Conservation (phyloP, 495 filamentous ascomycete species). For the Trichoderma orchidacearum region DNA sequence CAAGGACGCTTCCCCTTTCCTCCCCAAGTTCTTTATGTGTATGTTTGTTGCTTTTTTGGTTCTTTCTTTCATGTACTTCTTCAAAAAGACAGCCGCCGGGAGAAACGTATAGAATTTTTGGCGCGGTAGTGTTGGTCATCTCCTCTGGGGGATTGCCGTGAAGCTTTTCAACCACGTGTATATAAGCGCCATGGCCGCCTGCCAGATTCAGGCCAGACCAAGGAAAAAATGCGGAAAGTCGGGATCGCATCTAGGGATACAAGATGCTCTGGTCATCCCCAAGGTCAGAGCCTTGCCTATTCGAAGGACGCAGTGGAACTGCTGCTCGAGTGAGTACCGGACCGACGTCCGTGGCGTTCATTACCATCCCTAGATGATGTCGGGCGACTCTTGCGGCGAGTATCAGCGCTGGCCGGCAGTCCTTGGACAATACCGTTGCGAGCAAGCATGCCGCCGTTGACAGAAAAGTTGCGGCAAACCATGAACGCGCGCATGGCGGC, state of each 20-base stretch:
- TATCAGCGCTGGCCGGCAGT: slow-evolving; percentile 49
- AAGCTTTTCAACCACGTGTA: slow-evolving; percentile 36
- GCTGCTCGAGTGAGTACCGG: slow-evolving; percentile 39
- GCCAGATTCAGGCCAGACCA: neutral
- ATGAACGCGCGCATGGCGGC: slow-evolving; percentile 95
- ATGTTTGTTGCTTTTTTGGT: neutral
- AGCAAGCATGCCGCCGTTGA: slow-evolving; percentile 87
- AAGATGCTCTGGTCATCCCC: too few relatives aligned
- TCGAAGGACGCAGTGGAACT: slow-evolving; percentile 43
- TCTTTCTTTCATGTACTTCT: slow-evolving; percentile 8
- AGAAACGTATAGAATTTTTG: slow-evolving; percentile 13
- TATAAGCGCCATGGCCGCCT: slow-evolving; percentile 9
- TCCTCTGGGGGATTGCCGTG: slow-evolving; percentile 19
- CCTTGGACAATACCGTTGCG: slow-evolving; percentile 79
- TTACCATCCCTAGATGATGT: slow-evolving; percentile 26
- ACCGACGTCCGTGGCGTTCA: slow-evolving; percentile 21
- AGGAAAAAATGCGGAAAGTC: neutral
- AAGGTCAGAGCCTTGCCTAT: slow-evolving; percentile 5
- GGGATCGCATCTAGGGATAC: neutral
- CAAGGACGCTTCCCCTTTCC: slow-evolving; percentile 10
- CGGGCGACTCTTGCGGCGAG: slow-evolving; percentile 29
- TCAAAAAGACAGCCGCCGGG: slow-evolving; percentile 8
- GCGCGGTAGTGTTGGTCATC: slow-evolving; percentile 7
- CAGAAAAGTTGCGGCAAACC: slow-evolving; percentile 96
- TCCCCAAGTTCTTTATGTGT: neutral